Evolutionary conservation across 1,284 basidiomycete genomes (phyloP).

Genomic region (Mrakiaceae sp.): DNA sequence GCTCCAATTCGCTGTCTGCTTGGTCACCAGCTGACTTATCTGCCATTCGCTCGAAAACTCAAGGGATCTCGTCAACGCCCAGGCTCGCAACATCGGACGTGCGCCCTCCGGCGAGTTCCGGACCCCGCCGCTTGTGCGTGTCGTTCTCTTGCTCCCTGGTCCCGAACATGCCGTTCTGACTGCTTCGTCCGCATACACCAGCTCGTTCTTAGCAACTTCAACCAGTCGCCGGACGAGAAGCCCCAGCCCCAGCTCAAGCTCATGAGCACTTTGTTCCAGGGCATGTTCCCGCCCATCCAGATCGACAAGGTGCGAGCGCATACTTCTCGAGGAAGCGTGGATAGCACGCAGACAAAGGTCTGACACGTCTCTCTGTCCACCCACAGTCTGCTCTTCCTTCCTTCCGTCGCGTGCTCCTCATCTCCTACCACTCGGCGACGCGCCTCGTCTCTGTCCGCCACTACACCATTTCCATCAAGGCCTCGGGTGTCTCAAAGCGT

Average conservation of each 20-base stretch:
- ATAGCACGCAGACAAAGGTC: conserved; percentile 23
- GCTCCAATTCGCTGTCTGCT: not conserved
- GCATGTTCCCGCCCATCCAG: conserved; percentile 42
- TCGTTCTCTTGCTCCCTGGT: not conserved
- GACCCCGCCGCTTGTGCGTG: conserved; percentile 33
- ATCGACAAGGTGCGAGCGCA: conserved; percentile 39
- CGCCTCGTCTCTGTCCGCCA: conserved; percentile 88
- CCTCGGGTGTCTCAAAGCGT: conserved; percentile 83
- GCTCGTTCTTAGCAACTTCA: conserved; percentile 41
- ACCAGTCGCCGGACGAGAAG: conserved; percentile 33
- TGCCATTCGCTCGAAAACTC: conserved; percentile 8
- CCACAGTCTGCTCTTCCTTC: conserved; percentile 70
- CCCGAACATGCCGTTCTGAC: not conserved
- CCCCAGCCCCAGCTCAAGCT: conserved; percentile 38
- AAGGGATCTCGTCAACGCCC: conserved; percentile 31
- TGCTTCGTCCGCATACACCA: conserved; percentile 17
- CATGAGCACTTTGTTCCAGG: conserved; percentile 43
- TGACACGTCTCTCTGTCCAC: conserved; percentile 42
- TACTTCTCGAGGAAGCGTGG: not conserved
- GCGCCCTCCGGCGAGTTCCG: conserved; percentile 34
- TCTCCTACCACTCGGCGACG: conserved; percentile 79
- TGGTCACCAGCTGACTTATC: not conserved
- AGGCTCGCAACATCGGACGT: conserved; percentile 33
- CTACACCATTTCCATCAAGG: conserved; percentile 88
- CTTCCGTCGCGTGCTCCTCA: conserved; percentile 78